Percentiles rank a stretch among this genome's conserved stretches.
phyloP scores from a whole-genome alignment of 371 early-diverging fungal genomes.

The Mortierella sp. region DNA sequence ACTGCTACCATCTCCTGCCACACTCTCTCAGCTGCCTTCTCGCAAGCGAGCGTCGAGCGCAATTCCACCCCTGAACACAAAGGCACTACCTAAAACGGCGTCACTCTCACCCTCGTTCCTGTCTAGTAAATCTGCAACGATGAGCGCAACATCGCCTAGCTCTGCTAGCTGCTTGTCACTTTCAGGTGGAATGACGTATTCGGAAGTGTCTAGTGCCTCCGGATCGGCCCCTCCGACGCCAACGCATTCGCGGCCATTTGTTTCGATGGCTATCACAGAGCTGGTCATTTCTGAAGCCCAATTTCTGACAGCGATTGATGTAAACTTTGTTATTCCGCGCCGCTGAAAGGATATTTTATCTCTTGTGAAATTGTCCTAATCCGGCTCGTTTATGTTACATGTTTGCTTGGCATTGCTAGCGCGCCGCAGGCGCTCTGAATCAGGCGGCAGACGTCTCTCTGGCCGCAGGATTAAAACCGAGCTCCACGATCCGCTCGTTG shows the following conservation, averaged over 20 bases:
- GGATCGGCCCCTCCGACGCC: constrained; percentile 16
- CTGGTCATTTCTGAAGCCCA: constrained; percentile 41
- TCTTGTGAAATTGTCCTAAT: no score
- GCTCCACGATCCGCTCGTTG: constrained; percentile 17
- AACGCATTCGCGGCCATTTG: constrained; percentile 14
- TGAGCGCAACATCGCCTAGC: constrained; percentile 24
- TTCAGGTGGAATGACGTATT: constrained; percentile 6
- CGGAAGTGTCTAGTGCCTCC: constrained; percentile 10
- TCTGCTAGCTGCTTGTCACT: constrained; percentile 2
- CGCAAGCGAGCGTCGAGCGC: constrained; percentile 18
- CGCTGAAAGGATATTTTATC: no score
- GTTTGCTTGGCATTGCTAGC: no score
- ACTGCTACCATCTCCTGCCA: constrained; percentile 21
- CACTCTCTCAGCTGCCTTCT: constrained; percentile 13
- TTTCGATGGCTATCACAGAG: constrained; percentile 43
- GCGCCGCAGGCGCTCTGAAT: constrained; percentile 20
- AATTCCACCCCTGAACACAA: constrained; percentile 20
- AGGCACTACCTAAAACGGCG: constrained; percentile 5
- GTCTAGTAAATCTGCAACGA: constrained; percentile 21
- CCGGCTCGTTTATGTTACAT: no score
- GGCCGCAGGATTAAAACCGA: constrained; percentile 30
- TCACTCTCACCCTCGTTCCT: constrained; percentile 16
- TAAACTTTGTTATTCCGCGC: no score
- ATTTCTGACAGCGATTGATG: constrained; percentile 24
- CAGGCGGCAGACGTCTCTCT: constrained; percentile 7